Evolutionary conservation across 2,329 filamentous ascomycete species (phyloP).

Genomic region (Elsinoe batatas): DNA sequence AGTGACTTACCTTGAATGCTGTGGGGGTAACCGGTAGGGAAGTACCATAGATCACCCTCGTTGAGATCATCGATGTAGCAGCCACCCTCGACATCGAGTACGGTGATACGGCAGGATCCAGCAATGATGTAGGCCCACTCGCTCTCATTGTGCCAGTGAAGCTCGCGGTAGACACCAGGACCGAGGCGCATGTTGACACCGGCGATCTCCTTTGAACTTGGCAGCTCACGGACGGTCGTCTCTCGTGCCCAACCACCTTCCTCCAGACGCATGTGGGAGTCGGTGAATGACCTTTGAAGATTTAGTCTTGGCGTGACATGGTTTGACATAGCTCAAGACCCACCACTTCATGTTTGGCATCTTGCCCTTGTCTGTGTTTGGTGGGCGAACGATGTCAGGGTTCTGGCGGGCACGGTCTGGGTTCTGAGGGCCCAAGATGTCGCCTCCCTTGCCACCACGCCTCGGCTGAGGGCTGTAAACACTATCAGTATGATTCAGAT

Average conservation of each 20-base stretch:
- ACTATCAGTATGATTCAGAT: not conserved
- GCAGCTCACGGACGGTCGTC: slow-evolving; percentile 57
- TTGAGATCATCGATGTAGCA: slow-evolving; percentile 68
- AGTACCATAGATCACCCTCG: slow-evolving; percentile 73
- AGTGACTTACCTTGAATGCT: slow-evolving; percentile 61
- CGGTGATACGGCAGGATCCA: slow-evolving; percentile 61
- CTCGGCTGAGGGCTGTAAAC: slow-evolving; percentile 45
- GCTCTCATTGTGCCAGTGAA: slow-evolving; percentile 74
- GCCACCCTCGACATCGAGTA: slow-evolving; percentile 63
- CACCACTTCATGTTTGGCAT: slow-evolving; percentile 62
- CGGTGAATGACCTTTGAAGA: slow-evolving; percentile 30
- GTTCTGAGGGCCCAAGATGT: slow-evolving; percentile 62
- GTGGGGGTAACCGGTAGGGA: slow-evolving; percentile 67
- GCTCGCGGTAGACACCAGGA: slow-evolving; percentile 61
- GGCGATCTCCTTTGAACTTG: slow-evolving; percentile 59
- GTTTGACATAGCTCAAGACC: slow-evolving; percentile 21
- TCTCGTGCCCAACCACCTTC: slow-evolving; percentile 70
- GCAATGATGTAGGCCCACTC: slow-evolving; percentile 48
- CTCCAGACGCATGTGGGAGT: slow-evolving; percentile 43
- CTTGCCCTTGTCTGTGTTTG: slow-evolving; percentile 61
- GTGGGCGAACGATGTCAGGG: slow-evolving; percentile 61
- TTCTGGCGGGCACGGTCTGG: slow-evolving; percentile 56
- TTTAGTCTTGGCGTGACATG: not conserved
- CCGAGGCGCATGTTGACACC: slow-evolving; percentile 72
- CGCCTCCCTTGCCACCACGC: slow-evolving; percentile 54